phyloP scores from a whole-genome alignment of 108 stramenopile genomes.

The Craspedostauros australis region DNA sequence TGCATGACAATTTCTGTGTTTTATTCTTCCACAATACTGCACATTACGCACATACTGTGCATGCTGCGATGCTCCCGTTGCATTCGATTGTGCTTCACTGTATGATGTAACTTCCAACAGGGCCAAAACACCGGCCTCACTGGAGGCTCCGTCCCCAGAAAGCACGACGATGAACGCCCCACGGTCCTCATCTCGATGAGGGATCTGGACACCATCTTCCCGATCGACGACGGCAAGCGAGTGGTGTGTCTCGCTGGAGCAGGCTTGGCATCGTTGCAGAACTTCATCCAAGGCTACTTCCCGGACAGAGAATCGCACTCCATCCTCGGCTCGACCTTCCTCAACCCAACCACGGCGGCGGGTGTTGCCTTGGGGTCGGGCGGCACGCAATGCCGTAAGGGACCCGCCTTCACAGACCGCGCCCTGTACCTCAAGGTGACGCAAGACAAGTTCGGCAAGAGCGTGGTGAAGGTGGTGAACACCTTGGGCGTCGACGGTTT shows the following conservation, averaged over 20 bases:
- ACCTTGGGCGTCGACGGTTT: conserved; percentile 70
- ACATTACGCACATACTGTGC: no score
- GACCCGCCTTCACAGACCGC: conserved; percentile 76
- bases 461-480: conserved; percentile 60
- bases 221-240: conserved; percentile 69
- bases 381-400: conserved; percentile 76
- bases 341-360: conserved; percentile 82
- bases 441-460: conserved; percentile 46
- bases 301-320: conserved; percentile 78
- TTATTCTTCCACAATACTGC: no score
- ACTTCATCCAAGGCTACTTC: conserved; percentile 44
- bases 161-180: conserved; percentile 42
- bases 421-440: conserved; percentile 72
- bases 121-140: conserved; percentile 81
- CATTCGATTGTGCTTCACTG: no score
- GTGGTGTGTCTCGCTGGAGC: conserved; percentile 73
- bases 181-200: conserved; percentile 64
- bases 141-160: conserved; percentile 72
- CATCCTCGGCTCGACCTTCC: conserved; percentile 71
- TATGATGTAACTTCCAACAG: conserved; percentile 47
- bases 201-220: conserved; percentile 63
- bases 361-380: conserved; percentile 83
- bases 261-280: conserved; percentile 58
- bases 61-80: no score
- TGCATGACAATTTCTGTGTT: no score